Conservation (phyloP, 768 basidiomycete genomes). For the Mycena rebaudengoi region DNA sequence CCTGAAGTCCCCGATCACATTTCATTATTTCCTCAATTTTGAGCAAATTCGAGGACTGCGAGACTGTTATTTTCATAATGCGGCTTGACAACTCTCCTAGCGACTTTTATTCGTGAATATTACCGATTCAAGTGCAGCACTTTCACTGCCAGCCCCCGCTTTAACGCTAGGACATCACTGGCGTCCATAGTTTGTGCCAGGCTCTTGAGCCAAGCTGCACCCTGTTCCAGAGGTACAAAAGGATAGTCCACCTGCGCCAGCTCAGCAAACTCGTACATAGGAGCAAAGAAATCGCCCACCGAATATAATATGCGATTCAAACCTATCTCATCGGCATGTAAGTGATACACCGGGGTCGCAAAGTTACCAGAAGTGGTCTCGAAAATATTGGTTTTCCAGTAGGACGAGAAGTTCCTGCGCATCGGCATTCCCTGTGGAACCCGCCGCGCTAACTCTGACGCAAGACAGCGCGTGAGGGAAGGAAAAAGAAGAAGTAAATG, state of each 20-base stretch:
- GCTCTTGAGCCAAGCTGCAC: conserved; percentile 6
- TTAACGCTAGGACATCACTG: conserved; percentile 16
- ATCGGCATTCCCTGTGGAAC: conserved; percentile 44
- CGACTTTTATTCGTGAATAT: no score
- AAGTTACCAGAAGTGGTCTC: conserved; percentile 54
- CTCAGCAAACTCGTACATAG: not conserved
- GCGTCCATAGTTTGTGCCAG: not conserved
- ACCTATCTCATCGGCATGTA: conserved; percentile 50
- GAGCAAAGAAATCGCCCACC: conserved; percentile 44
- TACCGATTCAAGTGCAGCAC: conserved; percentile 17
- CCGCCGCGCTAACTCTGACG: conserved; percentile 41
- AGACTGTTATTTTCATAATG: no score
- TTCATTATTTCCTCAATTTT: no score
- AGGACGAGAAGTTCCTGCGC: conserved; percentile 46
- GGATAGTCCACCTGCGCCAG: conserved; percentile 22
- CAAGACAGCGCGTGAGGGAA: no score
- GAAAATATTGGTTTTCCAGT: conserved; percentile 49
- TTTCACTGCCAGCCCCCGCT: conserved; percentile 17
- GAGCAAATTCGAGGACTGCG: no score
- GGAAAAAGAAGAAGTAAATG: not conserved
- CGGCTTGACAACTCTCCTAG: no score
- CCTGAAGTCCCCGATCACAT: no score
- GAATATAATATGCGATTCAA: conserved; percentile 52
- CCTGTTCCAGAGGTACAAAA: conserved; percentile 5
- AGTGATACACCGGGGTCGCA: conserved; percentile 46